These are phyloP conservation scores for Backusella parvicylindrica DNA, from an alignment of 192 early-diverging fungal genomes.

Conservation along the genomic window DNA sequence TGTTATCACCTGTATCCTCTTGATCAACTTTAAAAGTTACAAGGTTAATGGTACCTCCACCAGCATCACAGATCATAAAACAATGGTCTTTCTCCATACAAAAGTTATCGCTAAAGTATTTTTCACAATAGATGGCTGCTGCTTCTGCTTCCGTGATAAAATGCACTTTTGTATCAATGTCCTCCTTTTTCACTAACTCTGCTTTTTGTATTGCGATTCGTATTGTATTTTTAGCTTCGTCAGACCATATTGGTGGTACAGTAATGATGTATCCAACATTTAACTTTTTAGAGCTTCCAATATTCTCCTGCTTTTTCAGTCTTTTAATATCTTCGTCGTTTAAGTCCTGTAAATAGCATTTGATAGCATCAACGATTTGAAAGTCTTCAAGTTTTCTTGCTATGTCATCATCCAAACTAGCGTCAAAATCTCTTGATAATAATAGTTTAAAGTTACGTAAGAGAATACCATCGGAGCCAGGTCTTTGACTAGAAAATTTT, in stretches of 20 bases:
- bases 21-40: conserved; percentile 47
- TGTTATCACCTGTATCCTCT: neutral
- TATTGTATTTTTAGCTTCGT: conserved; percentile 50
- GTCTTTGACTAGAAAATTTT: neutral
- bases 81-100: conserved; percentile 32
- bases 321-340: neutral
- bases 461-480: neutral
- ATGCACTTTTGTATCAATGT: conserved; percentile 30
- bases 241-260: conserved; percentile 31
- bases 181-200: conserved; percentile 37
- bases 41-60: conserved; percentile 51
- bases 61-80: conserved; percentile 51
- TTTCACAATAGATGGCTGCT: conserved; percentile 50
- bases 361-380: neutral
- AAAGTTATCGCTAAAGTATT: conserved; percentile 34
- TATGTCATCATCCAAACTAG: too few species aligned
- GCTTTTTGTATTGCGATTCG: conserved; percentile 49
- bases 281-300: too few species aligned
- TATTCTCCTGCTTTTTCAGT: too few species aligned
- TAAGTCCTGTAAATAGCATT: neutral
- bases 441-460: neutral
- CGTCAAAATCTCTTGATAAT: neutral
- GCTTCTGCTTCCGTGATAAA: conserved; percentile 51
- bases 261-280: neutral
- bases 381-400: neutral